Evolutionary conservation across 2,329 filamentous ascomycete species (phyloP), one percentile per base, ranked within the genome.

Genomic region (Penicillium italicum): DNA sequence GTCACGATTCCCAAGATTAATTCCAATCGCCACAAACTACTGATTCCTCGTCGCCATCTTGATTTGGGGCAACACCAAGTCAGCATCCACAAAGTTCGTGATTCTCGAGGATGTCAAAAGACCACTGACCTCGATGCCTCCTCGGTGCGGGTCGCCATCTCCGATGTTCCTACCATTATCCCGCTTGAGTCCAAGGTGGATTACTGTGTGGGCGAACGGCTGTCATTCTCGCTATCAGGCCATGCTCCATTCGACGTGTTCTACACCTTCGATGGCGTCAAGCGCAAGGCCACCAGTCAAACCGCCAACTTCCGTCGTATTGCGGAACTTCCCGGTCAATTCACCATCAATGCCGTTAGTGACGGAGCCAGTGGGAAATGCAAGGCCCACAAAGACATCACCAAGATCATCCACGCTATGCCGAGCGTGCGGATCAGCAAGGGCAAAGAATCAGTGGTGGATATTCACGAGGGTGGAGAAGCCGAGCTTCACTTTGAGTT

Each of bases 391-490:
- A 88, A 91, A 53, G 82, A 89, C 58, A 83, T 97, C 47, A 83
- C 82, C 50, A 96, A 96, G 74, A 81, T 82, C 7, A 96, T 99
- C 65, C 94, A 97, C 70, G 88, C 91, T 49, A 88, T 97, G 77
- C 94, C 94, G 3, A 92, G 89, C 56, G 95, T 97, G 44, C 87
- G 87, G 63, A 90, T 99, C 63, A 93, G 89, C 68, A 89, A 90
- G 67, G 95, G 95, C 30, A 84, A 84, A 59, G 86, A 90, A 56
- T 84, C 86, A 7, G 85, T 89, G 62, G 87, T 95, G 34, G 94
- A 97, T 70, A 99, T 99, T 60, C 95, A 97, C 72, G 93, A 99
- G 77, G 94, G 94, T 64, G 91, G 91, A 59, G 89, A 95, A 71
- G 91, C 94, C 0, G 90, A 97, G 70, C 91, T 99, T 50, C 78